These are phyloP conservation scores for Trichoderma atroviride DNA, from an alignment of 2,329 filamentous ascomycete species.

Conservation along the genomic window DNA sequence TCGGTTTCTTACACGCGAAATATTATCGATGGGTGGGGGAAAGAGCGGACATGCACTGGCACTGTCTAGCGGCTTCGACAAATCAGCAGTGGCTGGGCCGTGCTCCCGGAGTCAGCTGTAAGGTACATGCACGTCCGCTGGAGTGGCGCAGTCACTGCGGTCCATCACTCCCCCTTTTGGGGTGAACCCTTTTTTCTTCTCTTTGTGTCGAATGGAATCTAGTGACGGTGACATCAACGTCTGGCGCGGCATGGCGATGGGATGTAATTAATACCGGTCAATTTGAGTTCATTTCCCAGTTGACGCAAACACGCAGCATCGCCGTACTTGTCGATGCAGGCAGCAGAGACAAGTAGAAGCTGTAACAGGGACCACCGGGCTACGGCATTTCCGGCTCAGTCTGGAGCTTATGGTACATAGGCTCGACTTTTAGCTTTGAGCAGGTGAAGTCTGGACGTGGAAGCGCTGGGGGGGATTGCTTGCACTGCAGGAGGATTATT, in stretches of 20 bases:
- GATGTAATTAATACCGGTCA: not conserved
- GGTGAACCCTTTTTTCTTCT: not conserved
- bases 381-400: slow-evolving; percentile 9
- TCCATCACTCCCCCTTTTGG: not conserved
- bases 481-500: not conserved
- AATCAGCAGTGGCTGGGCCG: not conserved
- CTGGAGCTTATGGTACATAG: slow-evolving; percentile 1
- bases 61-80: not conserved
- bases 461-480: not conserved
- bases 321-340: too few species aligned
- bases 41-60: too few species aligned
- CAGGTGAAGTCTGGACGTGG: not conserved
- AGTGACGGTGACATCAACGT: not conserved
- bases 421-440: not conserved
- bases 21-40: not conserved
- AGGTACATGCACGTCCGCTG: not conserved
- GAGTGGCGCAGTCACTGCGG: slow-evolving; percentile 28
- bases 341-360: not conserved
- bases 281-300: not conserved
- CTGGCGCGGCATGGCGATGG: not conserved
- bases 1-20: slow-evolving; percentile 4
- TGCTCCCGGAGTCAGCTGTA: slow-evolving; percentile 8
- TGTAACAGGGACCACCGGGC: slow-evolving; percentile 4
- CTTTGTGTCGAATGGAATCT: not conserved
- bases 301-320: not conserved